Conservation (phyloP, 805 yeast species). For the Wickerhamomyces queroliae region DNA sequence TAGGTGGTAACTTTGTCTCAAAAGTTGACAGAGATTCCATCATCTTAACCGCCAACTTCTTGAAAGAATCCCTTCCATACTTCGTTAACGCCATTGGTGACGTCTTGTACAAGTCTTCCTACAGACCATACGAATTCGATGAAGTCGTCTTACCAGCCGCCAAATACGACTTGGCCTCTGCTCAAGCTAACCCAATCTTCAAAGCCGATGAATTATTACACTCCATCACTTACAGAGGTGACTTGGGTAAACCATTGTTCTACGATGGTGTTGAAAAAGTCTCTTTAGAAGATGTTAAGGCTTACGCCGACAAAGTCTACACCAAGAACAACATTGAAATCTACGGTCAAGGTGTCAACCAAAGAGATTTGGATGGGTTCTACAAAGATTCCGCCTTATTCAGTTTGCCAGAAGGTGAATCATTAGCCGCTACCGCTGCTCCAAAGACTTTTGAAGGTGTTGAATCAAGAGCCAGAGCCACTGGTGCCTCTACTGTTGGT, state of each 20-base stretch:
- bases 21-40: slow-evolving; percentile 79
- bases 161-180: slow-evolving; percentile 51
- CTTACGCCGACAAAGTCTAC: slow-evolving; percentile 63
- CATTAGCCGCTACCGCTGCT: slow-evolving; percentile 32
- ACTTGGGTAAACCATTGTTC: slow-evolving; percentile 79
- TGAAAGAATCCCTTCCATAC: slow-evolving; percentile 86
- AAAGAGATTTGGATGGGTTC: slow-evolving; percentile 62
- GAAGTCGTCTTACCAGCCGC: slow-evolving; percentile 85
- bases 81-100: slow-evolving; percentile 82
- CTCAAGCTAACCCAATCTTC: slow-evolving; percentile 44
- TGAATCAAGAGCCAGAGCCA: slow-evolving; percentile 59
- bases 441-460: slow-evolving; percentile 54
- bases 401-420: slow-evolving; percentile 55
- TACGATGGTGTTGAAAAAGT: slow-evolving; percentile 61
- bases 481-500: slow-evolving; percentile 66
- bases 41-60: slow-evolving; percentile 73
- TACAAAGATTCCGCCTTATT: slow-evolving; percentile 61
- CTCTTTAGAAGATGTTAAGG: slow-evolving; percentile 57
- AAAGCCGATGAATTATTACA: slow-evolving; percentile 76
- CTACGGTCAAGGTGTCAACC: slow-evolving; percentile 67
- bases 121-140: slow-evolving; percentile 74
- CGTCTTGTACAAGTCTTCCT: slow-evolving; percentile 62
- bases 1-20: slow-evolving; percentile 78
- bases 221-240: slow-evolving; percentile 76
- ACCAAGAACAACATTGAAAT: slow-evolving; percentile 66